Base-by-base conservation (phyloP, 495 filamentous ascomycete genomes). In the Penicillium argentinense region DNA sequence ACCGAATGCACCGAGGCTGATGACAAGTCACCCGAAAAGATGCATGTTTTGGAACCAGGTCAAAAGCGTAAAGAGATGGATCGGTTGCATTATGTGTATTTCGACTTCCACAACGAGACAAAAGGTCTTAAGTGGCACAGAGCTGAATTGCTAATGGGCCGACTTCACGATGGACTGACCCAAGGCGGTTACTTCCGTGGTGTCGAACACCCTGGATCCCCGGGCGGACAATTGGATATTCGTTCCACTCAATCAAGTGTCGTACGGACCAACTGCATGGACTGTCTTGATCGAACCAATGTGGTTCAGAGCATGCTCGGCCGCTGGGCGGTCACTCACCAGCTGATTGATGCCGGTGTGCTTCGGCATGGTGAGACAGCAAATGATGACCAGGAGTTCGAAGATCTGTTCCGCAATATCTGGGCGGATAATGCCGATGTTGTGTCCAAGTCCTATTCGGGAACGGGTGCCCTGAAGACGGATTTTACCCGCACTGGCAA, bases 401-500 rank as follows among this genome's bases (percentile, higher is more conserved):
- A 93, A 61, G 69, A 83, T 55, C 65, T 96, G 24, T 98, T 96
- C 79, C 86, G 92, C 14, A 96, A 97, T 61, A 76, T 96, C 24
- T 98, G 93, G 93, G 93, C 93, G 25, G 93, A 98, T 67, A 98
- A 98, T 63, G 93, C 93, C 18, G 93, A 98, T 58, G 86, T 89
- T 12, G 93, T 98, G 17, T 92, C 89, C 18, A 86, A 85, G 48
- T 81, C 87, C 1, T 98, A 98, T 62, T 91, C 92, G 8, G 93
- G 93, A 30, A 97, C 93, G 4, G 93, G 93, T 5, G 93, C 93
- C 23, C 74, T 97, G 68, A 97, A 97, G 71, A 97, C 93, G 1
- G 93, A 97, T 62, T 87, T 96, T 48, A 98, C 93, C 3, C 83
- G 93, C 9, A 87, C 85, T 8, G 95, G 95, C 37, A 79, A 88